phyloP scores from a whole-genome alignment of 768 basidiomycete species.

The Gloeophyllum trabeum region DNA sequence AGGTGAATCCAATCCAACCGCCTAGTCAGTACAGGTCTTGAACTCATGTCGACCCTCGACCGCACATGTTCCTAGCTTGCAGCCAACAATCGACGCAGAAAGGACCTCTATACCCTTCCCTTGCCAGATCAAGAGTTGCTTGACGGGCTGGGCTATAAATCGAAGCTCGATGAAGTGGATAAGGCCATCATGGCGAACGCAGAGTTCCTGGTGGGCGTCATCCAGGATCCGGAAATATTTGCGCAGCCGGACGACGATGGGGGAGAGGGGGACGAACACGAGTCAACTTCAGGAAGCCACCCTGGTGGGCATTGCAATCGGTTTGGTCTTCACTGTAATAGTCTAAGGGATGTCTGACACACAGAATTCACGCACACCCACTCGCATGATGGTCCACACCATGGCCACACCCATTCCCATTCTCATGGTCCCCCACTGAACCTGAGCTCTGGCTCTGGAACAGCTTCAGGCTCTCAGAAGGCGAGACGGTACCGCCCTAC shows the following conservation, averaged over 20 bases:
- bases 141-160: slow-evolving; percentile 57
- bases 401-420: slow-evolving; percentile 9
- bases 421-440: too few relatives aligned
- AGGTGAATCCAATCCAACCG: too few relatives aligned
- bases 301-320: too few relatives aligned
- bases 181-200: slow-evolving; percentile 73
- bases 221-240: slow-evolving; percentile 76
- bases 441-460: too few relatives aligned
- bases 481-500: slow-evolving; percentile 35
- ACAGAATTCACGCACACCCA: too few relatives aligned
- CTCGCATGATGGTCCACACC: slow-evolving; percentile 14
- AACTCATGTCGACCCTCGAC: too few relatives aligned
- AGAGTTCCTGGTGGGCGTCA: slow-evolving; percentile 62
- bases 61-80: slow-evolving; percentile 28
- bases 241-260: slow-evolving; percentile 32
- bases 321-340: too few relatives aligned
- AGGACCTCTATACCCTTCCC: slow-evolving; percentile 66
- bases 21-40: too few relatives aligned
- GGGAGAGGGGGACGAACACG: slow-evolving; percentile 18
- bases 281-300: too few relatives aligned
- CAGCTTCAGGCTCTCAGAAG: too few relatives aligned
- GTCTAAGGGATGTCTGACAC: too few relatives aligned
- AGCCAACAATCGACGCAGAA: slow-evolving; percentile 57
- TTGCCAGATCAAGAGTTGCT: slow-evolving; percentile 60
- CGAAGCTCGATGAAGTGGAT: slow-evolving; percentile 74